Conservation (phyloP, 768 basidiomycete species). For the Termitomyces sp. region DNA sequence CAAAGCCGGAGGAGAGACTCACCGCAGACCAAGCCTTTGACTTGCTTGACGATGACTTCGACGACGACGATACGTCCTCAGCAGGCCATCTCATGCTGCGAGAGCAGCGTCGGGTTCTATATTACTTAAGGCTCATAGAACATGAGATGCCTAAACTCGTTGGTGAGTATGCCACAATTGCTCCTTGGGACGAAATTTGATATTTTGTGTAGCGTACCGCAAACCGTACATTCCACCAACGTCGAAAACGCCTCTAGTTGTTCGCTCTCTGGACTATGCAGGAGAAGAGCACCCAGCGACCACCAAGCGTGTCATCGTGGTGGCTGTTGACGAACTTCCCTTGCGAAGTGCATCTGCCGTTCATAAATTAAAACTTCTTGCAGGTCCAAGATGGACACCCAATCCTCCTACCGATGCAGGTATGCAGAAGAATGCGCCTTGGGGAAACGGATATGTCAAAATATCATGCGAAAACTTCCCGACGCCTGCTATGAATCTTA, state of each 20-base stretch:
- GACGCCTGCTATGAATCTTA: conserved; percentile 81
- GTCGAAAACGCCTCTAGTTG: conserved; percentile 52
- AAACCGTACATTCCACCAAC: conserved; percentile 75
- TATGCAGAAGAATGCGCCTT: conserved; percentile 39
- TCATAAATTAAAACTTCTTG: conserved; percentile 85
- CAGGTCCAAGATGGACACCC: conserved; percentile 84
- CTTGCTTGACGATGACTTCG: conserved; percentile 39
- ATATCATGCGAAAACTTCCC: conserved; percentile 89
- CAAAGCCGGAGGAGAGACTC: conserved; percentile 36
- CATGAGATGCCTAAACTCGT: conserved; percentile 86
- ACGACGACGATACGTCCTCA: conserved; percentile 63
- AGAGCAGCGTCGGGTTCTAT: conserved; percentile 68
- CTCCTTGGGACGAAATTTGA: conserved; percentile 1
- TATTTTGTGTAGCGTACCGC: conserved; percentile 58
- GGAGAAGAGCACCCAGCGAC: conserved; percentile 74
- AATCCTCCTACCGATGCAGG: conserved; percentile 72
- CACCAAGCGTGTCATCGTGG: conserved; percentile 70
- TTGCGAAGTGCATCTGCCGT: conserved; percentile 59
- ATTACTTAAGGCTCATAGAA: conserved; percentile 83
- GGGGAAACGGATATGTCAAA: conserved; percentile 81
- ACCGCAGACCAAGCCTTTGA: conserved; percentile 39
- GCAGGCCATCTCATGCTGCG: conserved; percentile 70
- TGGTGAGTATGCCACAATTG: conserved; percentile 32
- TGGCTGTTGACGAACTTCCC: conserved; percentile 71
- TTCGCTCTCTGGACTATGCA: conserved; percentile 73